These are phyloP conservation scores for Neocatenulostroma microsporum DNA, from an alignment of 2,329 filamentous ascomycete species.

Conservation along the genomic window DNA sequence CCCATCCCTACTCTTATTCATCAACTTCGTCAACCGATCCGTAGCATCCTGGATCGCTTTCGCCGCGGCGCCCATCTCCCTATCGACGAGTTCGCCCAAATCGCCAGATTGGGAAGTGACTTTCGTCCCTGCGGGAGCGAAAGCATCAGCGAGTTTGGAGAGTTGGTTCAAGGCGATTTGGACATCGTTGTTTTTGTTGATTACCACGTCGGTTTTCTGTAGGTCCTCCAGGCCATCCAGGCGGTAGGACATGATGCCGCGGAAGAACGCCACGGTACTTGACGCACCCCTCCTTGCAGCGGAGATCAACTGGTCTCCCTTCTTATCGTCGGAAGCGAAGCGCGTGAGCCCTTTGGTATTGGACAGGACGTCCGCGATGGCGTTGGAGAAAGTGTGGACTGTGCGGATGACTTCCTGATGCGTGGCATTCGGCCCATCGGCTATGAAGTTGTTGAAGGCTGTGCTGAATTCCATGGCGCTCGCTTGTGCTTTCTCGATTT, in stretches of 20 bases:
- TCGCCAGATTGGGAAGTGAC: conserved; percentile 72
- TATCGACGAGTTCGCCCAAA: conserved; percentile 84
- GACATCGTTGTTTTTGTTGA: conserved; percentile 95
- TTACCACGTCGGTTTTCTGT: conserved; percentile 93
- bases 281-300: conserved; percentile 77
- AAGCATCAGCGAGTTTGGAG: conserved; percentile 85
- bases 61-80: conserved; percentile 84
- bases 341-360: conserved; percentile 94
- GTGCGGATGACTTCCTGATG: conserved; percentile 90
- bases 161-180: conserved; percentile 88
- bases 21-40: conserved; percentile 79
- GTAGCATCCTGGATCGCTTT: conserved; percentile 91
- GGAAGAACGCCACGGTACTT: conserved; percentile 90
- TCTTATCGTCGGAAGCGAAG: conserved; percentile 92
- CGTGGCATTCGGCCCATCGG: conserved; percentile 83
- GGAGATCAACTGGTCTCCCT: conserved; percentile 74
- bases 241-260: conserved; percentile 84
- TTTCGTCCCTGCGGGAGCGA: conserved; percentile 83
- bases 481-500: conserved; percentile 92
- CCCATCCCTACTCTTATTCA: conserved; percentile 91
- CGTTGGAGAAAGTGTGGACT: conserved; percentile 80
- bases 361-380: conserved; percentile 85
- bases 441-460: conserved; percentile 97
- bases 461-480: conserved; percentile 96
- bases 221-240: conserved; percentile 82